Evolutionary conservation across 2,329 filamentous ascomycete species (phyloP), one percentile per base, ranked within the genome.

Genomic region (Cladophialophora carrionii): DNA sequence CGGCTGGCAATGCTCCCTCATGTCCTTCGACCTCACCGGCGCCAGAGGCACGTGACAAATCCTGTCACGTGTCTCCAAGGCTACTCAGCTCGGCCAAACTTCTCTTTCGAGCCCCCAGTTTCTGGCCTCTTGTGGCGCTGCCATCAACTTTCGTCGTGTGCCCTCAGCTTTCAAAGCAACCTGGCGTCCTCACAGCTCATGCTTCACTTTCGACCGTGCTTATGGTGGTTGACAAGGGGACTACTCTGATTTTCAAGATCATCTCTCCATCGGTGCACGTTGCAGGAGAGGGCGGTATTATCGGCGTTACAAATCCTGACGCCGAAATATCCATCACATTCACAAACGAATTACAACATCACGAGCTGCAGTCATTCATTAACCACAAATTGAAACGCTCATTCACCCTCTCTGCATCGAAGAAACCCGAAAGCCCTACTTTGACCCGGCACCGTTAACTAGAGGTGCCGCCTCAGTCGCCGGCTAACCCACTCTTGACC

Each of bases 61-160:
- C 2, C 17, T 20, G 37, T 8, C 17, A n/a, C 26, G 3, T 29
- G 26, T 29, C 26, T 29, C 3, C 26, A 29, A 29, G 14, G 37
- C 37, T 41, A 7, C 37, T 2, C 22, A 49, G 24, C 51, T 46
- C 60, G 63, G 62, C 49, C 57, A 55, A 67, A 51, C 34, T 64
- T 61, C 58, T 55, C 22, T 20, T 64, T 26, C 20, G 61, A 20
- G 52, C 2, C 24, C 3, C n/a, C 48, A 8, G 26, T 22, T n/a
- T 22, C 29, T 14, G 12, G 4, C 20, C 24, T 53, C n/a, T 20
- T 52, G 41, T 41, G 56, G 56, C 41, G 37, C 31, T 49, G n/a
- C 37, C 31, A 32, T 49, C 26, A 49, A 14, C 48, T 52, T 12
- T 26, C 37, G 17, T 43, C 37, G 17, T n/a, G 37, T 43, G 17